Conservation (phyloP, 441 rosid genomes). For the Geranium incanum region DNA sequence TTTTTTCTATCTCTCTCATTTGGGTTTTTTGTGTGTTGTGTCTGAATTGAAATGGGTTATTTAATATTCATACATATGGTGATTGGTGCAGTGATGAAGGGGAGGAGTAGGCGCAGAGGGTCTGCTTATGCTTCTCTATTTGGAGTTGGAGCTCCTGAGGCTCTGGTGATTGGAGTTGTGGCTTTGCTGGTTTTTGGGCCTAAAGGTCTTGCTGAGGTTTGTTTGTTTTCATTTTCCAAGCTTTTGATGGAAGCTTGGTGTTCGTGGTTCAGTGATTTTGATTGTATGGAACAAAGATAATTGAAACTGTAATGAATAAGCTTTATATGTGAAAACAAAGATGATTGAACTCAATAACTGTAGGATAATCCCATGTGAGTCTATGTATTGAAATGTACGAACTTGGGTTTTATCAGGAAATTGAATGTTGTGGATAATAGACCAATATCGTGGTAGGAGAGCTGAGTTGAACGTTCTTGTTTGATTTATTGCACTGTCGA, state of each 20-base stretch:
- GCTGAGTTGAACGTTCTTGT: not conserved
- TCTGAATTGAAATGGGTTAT: not conserved
- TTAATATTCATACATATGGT: not conserved
- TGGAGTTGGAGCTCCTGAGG: conserved; percentile 98
- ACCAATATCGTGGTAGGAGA: not conserved
- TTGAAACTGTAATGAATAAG: not conserved
- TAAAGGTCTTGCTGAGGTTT: conserved; percentile 95
- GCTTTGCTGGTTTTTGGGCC: conserved; percentile 97
- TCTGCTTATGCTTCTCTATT: conserved; percentile 64
- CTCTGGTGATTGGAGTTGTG: conserved; percentile 91
- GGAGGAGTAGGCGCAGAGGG: conserved; percentile 34
- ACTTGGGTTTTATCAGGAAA: not conserved
- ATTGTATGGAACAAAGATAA: not conserved
- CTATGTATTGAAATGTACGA: not conserved
- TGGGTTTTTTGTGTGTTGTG: not conserved
- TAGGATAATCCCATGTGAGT: not conserved
- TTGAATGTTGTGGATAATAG: not conserved
- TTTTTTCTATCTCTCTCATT: not conserved
- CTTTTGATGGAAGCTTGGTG: not conserved
- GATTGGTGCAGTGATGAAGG: conserved; percentile 38
- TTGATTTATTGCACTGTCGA: not conserved
- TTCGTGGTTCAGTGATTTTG: not conserved
- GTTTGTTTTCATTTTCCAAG: conserved; percentile 13
- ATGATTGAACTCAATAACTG: not conserved
- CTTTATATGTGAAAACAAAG: not conserved